Conservation (phyloP, 1,139 yeast species). For the Meyerozyma guilliermondii region DNA sequence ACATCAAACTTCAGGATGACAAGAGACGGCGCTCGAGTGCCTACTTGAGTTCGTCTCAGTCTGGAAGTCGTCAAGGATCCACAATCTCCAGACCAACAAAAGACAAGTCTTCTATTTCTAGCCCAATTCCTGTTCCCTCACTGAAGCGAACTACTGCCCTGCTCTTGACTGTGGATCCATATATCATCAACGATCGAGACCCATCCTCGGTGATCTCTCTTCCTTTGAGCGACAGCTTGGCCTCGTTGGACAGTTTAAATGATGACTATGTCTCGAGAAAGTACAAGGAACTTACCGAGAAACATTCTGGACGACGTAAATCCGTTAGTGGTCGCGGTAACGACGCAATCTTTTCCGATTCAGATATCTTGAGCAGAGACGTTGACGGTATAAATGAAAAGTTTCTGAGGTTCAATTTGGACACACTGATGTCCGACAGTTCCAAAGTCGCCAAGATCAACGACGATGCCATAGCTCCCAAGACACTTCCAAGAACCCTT, state of each 20-base stretch:
- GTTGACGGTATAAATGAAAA: conserved; percentile 21
- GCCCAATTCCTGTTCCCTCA: conserved; percentile 17
- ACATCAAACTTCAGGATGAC: conserved; percentile 44
- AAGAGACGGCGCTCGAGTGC: conserved; percentile 38
- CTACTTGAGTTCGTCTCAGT: conserved; percentile 4
- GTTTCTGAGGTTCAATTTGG: conserved; percentile 34
- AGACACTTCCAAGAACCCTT: conserved; percentile 5
- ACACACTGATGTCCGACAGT: conserved; percentile 26
- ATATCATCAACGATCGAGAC: conserved; percentile 15
- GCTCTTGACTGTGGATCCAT: neutral
- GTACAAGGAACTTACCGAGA: conserved; percentile 26
- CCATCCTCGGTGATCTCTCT: conserved; percentile 42
- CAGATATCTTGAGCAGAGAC: neutral
- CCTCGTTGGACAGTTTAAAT: conserved; percentile 68
- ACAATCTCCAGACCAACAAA: neutral
- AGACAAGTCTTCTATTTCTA: conserved; percentile 15
- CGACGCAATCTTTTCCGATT: neutral
- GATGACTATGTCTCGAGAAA: conserved; percentile 46
- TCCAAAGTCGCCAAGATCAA: conserved; percentile 11
- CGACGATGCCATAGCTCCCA: conserved; percentile 14
- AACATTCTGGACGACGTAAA: neutral
- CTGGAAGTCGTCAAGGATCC: neutral
- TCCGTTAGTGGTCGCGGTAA: neutral
- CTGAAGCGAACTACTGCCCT: conserved; percentile 6
- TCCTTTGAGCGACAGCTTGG: conserved; percentile 71